Base-by-base conservation (phyloP, 2,329 filamentous ascomycete genomes). In the Lasiodiplodia theobromae region DNA sequence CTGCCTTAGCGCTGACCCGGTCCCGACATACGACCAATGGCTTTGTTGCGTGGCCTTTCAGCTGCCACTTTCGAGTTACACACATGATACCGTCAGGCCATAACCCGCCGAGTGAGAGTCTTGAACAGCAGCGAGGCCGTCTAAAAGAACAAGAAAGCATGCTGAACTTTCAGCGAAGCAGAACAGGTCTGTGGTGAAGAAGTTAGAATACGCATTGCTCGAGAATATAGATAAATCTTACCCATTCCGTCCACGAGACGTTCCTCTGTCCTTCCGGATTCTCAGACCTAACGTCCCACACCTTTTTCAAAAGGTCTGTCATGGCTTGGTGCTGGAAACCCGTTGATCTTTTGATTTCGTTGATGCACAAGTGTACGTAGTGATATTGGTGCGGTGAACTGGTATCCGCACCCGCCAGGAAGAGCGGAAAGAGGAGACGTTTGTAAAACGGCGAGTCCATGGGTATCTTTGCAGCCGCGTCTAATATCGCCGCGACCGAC, bases 241-340 rank as follows among this genome's bases (percentile, higher is more conserved):
- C 71, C 60, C 69, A 70, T 57, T 72, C 52, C 14, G 68, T 69
- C 71, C 71, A 72, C n/a, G 71, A 69, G 11, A 72, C 68, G 28
- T 71, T 71, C 8, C 37, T 49, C 51, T 34, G 21, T 3, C 49
- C 34, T 8, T 47, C 7, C 4, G 34, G 7, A 6, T 47, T 62
- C 23, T 54, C 62, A 6, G 7, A 57, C 23, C 70, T 62, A 14
- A 68, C 70, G 25, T 67, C 66, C 71, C 71, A 72, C 4, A 68
- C 70, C 52, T 68, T 69, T 2, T 69, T 38, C 14, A 72, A 40
- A 3, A 72, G 57, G 28, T 68, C 63, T 4, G 49, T 68, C 37
- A 72, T 54, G 6, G 70, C 69, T 18, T 68, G 63, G 38, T 71
- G 69, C 34, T 62, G 69, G 63, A 71, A 64, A 0, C 70, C 71